These are phyloP conservation scores for Sideroxylon spinosum DNA, from an alignment of 179 eudicot species.

Conservation along the genomic window DNA sequence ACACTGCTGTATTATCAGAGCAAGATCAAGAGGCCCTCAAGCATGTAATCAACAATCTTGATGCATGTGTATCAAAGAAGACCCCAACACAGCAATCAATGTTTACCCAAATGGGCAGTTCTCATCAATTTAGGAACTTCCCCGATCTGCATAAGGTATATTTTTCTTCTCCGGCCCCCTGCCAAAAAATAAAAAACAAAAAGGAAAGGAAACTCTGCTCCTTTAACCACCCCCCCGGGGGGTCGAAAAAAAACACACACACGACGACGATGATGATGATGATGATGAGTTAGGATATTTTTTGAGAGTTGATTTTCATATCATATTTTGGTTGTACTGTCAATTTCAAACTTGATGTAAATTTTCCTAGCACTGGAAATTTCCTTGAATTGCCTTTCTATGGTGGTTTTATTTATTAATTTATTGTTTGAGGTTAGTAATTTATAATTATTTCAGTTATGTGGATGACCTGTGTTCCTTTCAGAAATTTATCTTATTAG, in stretches of 20 bases:
- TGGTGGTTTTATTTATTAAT: background rate
- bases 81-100: conserved; percentile 19
- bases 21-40: conserved; percentile 37
- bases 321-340: background rate
- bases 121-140: conserved; percentile 22
- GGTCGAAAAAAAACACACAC: too few relatives aligned
- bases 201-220: background rate
- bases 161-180: background rate
- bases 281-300: background rate
- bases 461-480: background rate
- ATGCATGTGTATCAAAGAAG: conserved; percentile 37
- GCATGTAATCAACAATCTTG: conserved; percentile 53
- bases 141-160: conserved; percentile 24
- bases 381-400: background rate
- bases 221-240: too few relatives aligned
- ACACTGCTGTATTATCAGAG: conserved; percentile 35
- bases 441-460: background rate
- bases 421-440: too few relatives aligned
- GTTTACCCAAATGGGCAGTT: conserved; percentile 24
- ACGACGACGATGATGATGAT: too few relatives aligned
- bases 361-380: background rate
- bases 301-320: background rate
- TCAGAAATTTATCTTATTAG: background rate
- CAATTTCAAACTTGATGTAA: background rate
- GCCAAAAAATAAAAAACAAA: too few relatives aligned